phyloP scores from a whole-genome alignment of 2,329 filamentous ascomycete species.

The Biscogniauxia sp. region DNA sequence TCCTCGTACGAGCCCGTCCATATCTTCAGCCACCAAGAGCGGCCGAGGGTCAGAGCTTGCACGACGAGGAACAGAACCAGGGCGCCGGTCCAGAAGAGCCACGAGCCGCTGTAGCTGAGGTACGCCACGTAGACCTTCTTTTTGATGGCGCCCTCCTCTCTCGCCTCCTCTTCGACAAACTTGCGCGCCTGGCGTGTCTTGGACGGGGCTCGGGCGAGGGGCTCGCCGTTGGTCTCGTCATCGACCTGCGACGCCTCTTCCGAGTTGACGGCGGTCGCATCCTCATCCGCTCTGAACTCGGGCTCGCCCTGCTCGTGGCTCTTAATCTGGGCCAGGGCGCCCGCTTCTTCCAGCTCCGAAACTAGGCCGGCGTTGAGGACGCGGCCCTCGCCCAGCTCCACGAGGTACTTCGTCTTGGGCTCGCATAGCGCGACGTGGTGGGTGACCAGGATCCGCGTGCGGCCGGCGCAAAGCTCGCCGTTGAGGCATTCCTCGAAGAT shows the following conservation, averaged over 20 bases:
- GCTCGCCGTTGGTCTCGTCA: slow-evolving; percentile 37
- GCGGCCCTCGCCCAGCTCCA: slow-evolving; percentile 68
- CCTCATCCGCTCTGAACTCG: slow-evolving; percentile 49
- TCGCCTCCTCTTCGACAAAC: slow-evolving; percentile 74
- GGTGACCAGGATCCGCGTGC: slow-evolving; percentile 77
- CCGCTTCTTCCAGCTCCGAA: slow-evolving; percentile 60
- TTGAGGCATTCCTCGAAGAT: slow-evolving; percentile 75
- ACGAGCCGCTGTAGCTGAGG: slow-evolving; percentile 63
- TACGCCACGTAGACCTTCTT: slow-evolving; percentile 66
- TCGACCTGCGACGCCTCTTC: slow-evolving; percentile 45
- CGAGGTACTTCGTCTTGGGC: slow-evolving; percentile 68
- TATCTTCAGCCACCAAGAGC: slow-evolving; percentile 63
- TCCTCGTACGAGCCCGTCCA: slow-evolving; percentile 54
- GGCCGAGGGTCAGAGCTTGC: slow-evolving; percentile 54
- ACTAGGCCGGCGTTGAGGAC: slow-evolving; percentile 63
- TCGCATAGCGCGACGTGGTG: slow-evolving; percentile 74
- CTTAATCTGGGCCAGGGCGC: slow-evolving; percentile 56
- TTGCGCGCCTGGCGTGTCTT: slow-evolving; percentile 55
- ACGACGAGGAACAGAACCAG: slow-evolving; percentile 53
- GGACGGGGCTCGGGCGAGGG: slow-evolving; percentile 49
- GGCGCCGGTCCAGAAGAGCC: slow-evolving; percentile 56
- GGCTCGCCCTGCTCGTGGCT: slow-evolving; percentile 49
- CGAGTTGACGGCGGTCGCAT: slow-evolving; percentile 53
- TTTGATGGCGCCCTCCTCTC: slow-evolving; percentile 68
- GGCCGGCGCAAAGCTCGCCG: slow-evolving; percentile 64